phyloP scores from a whole-genome alignment of 2,329 filamentous ascomycete genomes.

The Nectriaceae sp. region DNA sequence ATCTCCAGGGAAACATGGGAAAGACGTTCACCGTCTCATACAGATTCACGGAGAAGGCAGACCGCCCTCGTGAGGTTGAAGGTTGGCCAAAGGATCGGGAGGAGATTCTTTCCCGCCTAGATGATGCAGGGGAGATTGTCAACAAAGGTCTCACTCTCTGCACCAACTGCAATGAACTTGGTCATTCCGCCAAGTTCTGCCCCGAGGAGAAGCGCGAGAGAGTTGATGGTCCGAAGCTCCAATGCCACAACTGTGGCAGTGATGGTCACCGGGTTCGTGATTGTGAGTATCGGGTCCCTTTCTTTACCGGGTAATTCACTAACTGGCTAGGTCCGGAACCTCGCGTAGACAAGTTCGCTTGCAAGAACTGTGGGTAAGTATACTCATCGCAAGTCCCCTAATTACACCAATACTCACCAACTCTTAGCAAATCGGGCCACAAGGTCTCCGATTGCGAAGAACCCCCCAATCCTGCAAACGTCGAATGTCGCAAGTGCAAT shows the following conservation, averaged over 20 bases:
- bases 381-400: no score
- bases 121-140: conserved; percentile 65
- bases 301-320: conserved; percentile 7
- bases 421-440: conserved; percentile 50
- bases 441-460: conserved; percentile 54
- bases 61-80: conserved; percentile 58
- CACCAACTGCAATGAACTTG: conserved; percentile 63
- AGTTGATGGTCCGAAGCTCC: conserved; percentile 47
- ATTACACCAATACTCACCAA: conserved; percentile 6
- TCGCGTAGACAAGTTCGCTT: conserved; percentile 64
- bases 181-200: conserved; percentile 64
- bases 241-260: conserved; percentile 66
- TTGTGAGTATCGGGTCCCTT: conserved; percentile 50
- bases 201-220: conserved; percentile 56
- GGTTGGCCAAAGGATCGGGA: conserved; percentile 59
- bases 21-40: conserved; percentile 66
- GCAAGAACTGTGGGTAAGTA: conserved; percentile 65
- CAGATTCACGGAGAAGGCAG: conserved; percentile 59
- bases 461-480: conserved; percentile 60
- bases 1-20: conserved; percentile 67
- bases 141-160: conserved; percentile 62
- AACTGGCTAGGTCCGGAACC: conserved; percentile 52
- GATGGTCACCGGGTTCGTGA: conserved; percentile 69
- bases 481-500: conserved; percentile 67
- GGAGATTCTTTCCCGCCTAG: conserved; percentile 66